Conservation (phyloP, 768 basidiomycete genomes). For the Myochromella boudieri region DNA sequence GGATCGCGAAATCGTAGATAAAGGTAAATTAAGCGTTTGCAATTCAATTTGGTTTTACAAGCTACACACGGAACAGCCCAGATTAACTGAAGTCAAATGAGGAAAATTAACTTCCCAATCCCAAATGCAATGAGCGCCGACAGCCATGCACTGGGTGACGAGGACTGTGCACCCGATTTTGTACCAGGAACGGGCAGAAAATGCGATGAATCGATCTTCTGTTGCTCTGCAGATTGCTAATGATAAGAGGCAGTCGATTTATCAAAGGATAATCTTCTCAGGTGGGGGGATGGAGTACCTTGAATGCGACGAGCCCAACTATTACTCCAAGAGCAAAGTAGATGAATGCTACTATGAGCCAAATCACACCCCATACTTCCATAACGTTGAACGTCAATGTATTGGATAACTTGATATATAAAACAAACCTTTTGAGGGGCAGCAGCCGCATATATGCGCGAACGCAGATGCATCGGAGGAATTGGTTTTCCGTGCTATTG, state of each 20-base stretch:
- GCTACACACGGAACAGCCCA: too few relatives aligned
- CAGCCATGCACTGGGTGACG: slow-evolving; percentile 24
- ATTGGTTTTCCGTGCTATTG: slow-evolving; percentile 80
- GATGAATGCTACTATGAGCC: slow-evolving; percentile 72
- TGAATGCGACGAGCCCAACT: slow-evolving; percentile 79
- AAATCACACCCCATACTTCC: slow-evolving; percentile 85
- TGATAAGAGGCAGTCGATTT: background rate
- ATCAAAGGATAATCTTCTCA: background rate
- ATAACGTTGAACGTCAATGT: slow-evolving; percentile 8
- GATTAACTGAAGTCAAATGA: too few relatives aligned
- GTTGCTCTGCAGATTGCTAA: slow-evolving; percentile 56
- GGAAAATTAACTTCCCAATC: slow-evolving; percentile 4
- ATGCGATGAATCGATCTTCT: slow-evolving; percentile 33
- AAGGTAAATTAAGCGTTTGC: too few relatives aligned
- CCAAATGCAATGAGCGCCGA: slow-evolving; percentile 18
- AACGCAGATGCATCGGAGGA: slow-evolving; percentile 87
- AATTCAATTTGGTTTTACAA: too few relatives aligned
- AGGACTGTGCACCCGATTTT: slow-evolving; percentile 29
- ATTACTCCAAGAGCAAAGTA: slow-evolving; percentile 79
- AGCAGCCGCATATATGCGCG: slow-evolving; percentile 83
- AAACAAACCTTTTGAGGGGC: slow-evolving; percentile 68
- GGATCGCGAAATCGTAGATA: too few relatives aligned
- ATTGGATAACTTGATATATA: background rate
- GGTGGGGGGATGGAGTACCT: slow-evolving; percentile 43
- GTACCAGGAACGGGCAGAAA: slow-evolving; percentile 65